phyloP scores from a whole-genome alignment of 805 yeast genomes.

The Yamadazyma paraphyllophila region DNA sequence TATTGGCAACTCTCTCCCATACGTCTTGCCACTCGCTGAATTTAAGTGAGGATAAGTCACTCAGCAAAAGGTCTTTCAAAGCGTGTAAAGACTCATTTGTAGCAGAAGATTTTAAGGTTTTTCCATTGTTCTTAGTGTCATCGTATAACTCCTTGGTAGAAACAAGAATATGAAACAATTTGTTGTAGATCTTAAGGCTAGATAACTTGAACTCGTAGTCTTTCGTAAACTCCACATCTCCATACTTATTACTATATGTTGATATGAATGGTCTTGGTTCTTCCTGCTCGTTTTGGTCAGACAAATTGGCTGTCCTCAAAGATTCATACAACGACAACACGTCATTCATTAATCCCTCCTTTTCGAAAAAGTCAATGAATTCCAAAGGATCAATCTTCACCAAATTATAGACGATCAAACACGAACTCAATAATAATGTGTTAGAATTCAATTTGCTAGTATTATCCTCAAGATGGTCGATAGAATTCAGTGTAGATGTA shows the following conservation, averaged over 20 bases:
- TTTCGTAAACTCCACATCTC: conserved; percentile 31
- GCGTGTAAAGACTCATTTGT: conserved; percentile 1
- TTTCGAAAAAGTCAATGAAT: conserved; percentile 51
- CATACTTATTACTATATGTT: conserved; percentile 22
- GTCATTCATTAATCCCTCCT: conserved; percentile 72
- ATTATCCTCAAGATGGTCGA: conserved; percentile 12
- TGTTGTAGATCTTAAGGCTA: conserved; percentile 15
- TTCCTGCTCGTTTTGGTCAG: conserved; percentile 14
- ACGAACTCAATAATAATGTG: conserved; percentile 48
- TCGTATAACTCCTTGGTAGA: conserved; percentile 28
- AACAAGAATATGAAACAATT: conserved; percentile 17
- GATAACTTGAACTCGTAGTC: conserved; percentile 22
- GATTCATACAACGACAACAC: conserved; percentile 32
- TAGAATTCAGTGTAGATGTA: neutral
- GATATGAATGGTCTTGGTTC: conserved; percentile 13
- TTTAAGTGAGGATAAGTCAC: conserved; percentile 1
- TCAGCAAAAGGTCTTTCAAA: neutral
- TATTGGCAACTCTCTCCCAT: conserved; percentile 23
- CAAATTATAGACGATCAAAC: conserved; percentile 12
- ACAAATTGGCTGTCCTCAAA: conserved; percentile 13
- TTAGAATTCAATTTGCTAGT: conserved; percentile 28
- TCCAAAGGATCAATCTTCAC: conserved; percentile 11
- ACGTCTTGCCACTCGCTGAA: conserved; percentile 38
- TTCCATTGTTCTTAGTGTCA: neutral
- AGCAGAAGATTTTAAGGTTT: neutral